These are phyloP conservation scores for Notholithocarpus densiflorus DNA, from an alignment of 306 rosid genomes.

Conservation along the genomic window DNA sequence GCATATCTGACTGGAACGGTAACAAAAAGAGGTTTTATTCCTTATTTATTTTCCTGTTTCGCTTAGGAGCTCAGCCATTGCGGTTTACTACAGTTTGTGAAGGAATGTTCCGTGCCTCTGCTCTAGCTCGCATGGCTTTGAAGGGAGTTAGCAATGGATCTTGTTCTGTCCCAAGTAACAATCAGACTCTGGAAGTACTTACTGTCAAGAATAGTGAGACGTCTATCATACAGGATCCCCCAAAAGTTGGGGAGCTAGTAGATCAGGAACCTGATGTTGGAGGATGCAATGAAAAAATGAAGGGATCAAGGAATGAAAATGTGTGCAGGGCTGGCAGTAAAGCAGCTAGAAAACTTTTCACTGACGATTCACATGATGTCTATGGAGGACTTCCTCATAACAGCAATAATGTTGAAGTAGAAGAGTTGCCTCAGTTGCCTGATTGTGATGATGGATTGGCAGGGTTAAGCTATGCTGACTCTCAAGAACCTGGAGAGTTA, in stretches of 20 bases:
- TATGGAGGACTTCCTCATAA: conserved; percentile 21
- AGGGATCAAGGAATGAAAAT: conserved; percentile 23
- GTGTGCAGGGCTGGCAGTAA: conserved; percentile 41
- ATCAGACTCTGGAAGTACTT: conserved; percentile 27
- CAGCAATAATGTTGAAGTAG: conserved; percentile 28
- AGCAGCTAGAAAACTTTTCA: conserved; percentile 78
- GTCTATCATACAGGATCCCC: conserved; percentile 20
- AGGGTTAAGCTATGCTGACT: conserved; percentile 72
- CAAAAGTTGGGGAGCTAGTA: conserved; percentile 27
- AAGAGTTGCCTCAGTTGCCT: conserved; percentile 36
- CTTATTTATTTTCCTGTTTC: conserved; percentile 14
- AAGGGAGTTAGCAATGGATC: conserved; percentile 24
- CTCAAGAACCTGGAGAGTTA: conserved; percentile 90
- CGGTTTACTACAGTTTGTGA: conserved; percentile 50
- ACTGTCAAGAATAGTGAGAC: conserved; percentile 20
- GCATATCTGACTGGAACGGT: not conserved
- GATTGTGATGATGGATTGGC: conserved; percentile 39
- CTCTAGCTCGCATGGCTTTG: conserved; percentile 38
- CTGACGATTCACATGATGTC: conserved; percentile 40
- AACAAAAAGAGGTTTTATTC: not conserved
- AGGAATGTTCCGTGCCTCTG: conserved; percentile 51
- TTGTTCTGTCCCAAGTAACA: conserved; percentile 22
- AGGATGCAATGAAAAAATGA: conserved; percentile 15
- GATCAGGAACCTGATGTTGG: conserved; percentile 31
- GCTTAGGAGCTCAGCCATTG: conserved; percentile 44